Conservation (phyloP, 2,329 filamentous ascomycete genomes). For the Penicillium sp. region DNA sequence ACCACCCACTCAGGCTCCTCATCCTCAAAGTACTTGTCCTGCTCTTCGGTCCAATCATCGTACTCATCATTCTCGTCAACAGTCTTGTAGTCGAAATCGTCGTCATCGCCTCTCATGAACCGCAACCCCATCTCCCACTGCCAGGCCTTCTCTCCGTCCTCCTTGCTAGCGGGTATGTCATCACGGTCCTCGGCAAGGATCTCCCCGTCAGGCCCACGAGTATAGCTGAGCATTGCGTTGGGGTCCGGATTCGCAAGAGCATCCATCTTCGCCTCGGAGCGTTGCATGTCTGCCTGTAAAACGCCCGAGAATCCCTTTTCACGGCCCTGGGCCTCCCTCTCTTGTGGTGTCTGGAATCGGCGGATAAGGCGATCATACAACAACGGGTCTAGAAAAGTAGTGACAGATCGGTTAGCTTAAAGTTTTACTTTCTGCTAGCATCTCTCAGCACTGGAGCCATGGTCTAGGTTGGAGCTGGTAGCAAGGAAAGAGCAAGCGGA, state of each 20-base stretch:
- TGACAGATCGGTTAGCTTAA: constrained; percentile 27
- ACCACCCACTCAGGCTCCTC: constrained; percentile 69
- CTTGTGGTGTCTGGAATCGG: constrained; percentile 69
- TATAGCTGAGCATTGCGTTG: constrained; percentile 51
- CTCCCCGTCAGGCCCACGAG: constrained; percentile 52
- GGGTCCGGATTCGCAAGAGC: constrained; percentile 57
- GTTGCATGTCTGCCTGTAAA: constrained; percentile 72
- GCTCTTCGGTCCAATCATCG: constrained; percentile 63
- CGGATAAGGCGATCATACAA: constrained; percentile 80
- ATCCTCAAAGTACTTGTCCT: constrained; percentile 78
- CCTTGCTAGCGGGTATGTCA: constrained; percentile 57
- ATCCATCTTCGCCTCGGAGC: constrained; percentile 72
- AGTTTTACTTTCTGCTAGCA: constrained; percentile 6
- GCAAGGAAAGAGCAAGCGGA: constrained; percentile 39
- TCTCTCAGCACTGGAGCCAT: constrained; percentile 10
- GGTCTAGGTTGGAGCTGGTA: constrained; percentile 11
- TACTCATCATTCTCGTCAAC: constrained; percentile 73
- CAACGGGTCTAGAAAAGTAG: constrained; percentile 60
- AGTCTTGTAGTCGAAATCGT: constrained; percentile 71
- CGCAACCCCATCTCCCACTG: constrained; percentile 67
- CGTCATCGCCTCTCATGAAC: constrained; percentile 72
- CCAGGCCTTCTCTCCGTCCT: constrained; percentile 70
- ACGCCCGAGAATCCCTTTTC: constrained; percentile 75
- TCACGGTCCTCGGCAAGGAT: constrained; percentile 60
- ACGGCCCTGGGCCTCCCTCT: constrained; percentile 71